Evolutionary conservation across 2,329 filamentous ascomycete species (phyloP).

Genomic region (Arachnopeziza araneosa): DNA sequence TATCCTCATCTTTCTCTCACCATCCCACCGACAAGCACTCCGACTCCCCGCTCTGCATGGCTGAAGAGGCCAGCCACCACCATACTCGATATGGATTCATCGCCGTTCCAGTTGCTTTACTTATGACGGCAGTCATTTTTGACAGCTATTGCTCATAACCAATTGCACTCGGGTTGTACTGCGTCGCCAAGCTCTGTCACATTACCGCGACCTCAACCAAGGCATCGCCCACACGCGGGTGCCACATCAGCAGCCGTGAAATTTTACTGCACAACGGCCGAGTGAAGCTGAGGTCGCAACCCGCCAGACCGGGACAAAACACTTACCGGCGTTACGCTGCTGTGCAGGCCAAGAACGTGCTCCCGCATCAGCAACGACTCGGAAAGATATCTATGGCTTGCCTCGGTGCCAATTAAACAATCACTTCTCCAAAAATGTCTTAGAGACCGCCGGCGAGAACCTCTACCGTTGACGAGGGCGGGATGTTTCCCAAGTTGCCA

Average conservation of each 20-base stretch:
- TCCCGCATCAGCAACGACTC: neutral
- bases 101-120: neutral
- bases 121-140: neutral
- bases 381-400: neutral
- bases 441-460: neutral
- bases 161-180: too few species aligned
- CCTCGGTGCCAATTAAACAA: neutral
- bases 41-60: conserved; percentile 11
- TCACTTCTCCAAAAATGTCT: neutral
- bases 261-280: too few species aligned
- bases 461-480: too few species aligned
- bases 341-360: too few species aligned
- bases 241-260: too few species aligned
- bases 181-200: too few species aligned
- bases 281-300: neutral
- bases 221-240: too few species aligned
- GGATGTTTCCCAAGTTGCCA: too few species aligned
- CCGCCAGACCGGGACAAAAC: neutral
- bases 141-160: too few species aligned
- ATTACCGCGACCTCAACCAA: too few species aligned
- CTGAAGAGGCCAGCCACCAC: conserved; percentile 4
- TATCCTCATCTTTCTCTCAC: too few species aligned
- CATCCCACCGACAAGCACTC: neutral
- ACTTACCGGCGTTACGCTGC: neutral
- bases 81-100: conserved; percentile 5